These are phyloP conservation scores for Nevesoporus exiguus DNA, from an alignment of 768 basidiomycete species.

Conservation along the genomic window DNA sequence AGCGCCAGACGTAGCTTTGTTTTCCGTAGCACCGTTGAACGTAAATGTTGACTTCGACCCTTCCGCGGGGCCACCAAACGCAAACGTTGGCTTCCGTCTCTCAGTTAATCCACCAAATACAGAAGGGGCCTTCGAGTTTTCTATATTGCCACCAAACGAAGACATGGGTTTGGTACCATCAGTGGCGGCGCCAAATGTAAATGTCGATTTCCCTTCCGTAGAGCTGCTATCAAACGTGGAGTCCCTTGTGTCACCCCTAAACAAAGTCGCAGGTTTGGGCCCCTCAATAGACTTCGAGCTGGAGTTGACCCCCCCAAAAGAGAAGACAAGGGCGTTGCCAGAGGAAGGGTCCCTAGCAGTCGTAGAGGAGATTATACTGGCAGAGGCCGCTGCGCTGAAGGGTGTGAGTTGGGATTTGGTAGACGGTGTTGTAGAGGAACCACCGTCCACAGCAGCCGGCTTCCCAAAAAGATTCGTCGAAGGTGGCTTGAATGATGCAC, in stretches of 20 bases:
- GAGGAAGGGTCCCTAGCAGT: conserved; percentile 16
- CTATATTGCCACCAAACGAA: conserved; percentile 5
- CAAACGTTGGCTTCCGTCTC: conserved; percentile 5
- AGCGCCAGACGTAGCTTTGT: background rate
- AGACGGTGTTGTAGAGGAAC: conserved; percentile 20
- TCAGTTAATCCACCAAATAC: conserved; percentile 5
- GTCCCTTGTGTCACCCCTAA: conserved; percentile 11
- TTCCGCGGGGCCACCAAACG: conserved; percentile 8
- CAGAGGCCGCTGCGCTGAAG: conserved; percentile 15
- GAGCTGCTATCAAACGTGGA: conserved; percentile 2
- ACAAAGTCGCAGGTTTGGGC: conserved; percentile 15
- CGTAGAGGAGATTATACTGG: conserved; percentile 13
- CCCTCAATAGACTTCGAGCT: conserved; percentile 17
- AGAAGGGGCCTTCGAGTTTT: background rate
- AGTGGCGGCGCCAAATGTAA: conserved; percentile 10
- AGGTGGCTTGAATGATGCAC: conserved; percentile 15
- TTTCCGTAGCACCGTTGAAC: background rate
- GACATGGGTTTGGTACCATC: conserved; percentile 16
- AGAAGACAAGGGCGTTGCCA: conserved; percentile 12
- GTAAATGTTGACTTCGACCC: conserved; percentile 1
- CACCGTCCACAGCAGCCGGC: conserved; percentile 7
- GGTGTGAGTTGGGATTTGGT: conserved; percentile 16
- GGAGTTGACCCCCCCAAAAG: conserved; percentile 18
- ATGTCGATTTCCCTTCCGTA: conserved; percentile 11
- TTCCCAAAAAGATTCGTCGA: conserved; percentile 19